Percentiles rank a stretch among this genome's conserved stretches.
Evolutionary conservation across 768 basidiomycete species (phyloP).

Genomic region (Xerocomus brunneocitrinus): DNA sequence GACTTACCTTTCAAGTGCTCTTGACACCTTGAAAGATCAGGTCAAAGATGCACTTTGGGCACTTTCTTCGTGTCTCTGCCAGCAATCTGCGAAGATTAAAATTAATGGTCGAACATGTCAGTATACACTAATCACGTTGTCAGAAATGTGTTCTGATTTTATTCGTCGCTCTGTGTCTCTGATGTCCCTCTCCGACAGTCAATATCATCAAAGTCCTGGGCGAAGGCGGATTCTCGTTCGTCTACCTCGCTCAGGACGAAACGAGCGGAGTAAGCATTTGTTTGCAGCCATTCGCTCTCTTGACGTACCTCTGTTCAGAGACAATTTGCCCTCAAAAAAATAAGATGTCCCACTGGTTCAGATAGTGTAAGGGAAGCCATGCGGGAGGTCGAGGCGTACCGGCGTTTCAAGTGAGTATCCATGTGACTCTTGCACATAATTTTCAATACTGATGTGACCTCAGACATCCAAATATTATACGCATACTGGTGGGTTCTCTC

Average conservation of each 20-base stretch:
- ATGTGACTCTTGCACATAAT: neutral
- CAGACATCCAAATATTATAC: conserved; percentile 96
- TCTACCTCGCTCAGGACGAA: conserved; percentile 84
- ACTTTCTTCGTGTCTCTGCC: conserved; percentile 74
- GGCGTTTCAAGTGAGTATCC: conserved; percentile 78
- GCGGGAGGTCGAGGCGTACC: conserved; percentile 89
- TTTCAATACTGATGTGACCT: neutral
- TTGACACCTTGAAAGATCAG: conserved; percentile 64
- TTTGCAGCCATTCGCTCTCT: neutral
- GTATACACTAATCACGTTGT: conserved; percentile 27
- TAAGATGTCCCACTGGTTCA: conserved; percentile 83
- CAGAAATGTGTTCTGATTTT: conserved; percentile 2
- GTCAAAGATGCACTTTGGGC: conserved; percentile 82
- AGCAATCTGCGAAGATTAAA: conserved; percentile 82
- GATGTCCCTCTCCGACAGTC: conserved; percentile 40
- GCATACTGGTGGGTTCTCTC: conserved; percentile 59
- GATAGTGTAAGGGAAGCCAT: conserved; percentile 88
- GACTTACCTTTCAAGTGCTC: conserved; percentile 33
- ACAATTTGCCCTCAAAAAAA: conserved; percentile 96
- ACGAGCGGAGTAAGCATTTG: conserved; percentile 62
- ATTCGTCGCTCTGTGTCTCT: neutral
- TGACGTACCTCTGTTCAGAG: conserved; percentile 41
- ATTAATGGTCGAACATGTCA: conserved; percentile 93
- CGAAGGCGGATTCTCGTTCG: conserved; percentile 94
- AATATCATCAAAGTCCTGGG: conserved; percentile 90